Percentiles rank a stretch among this genome's conserved stretches.
phyloP scores from a whole-genome alignment of 129 eudicot genomes.

The Logfia minima region DNA sequence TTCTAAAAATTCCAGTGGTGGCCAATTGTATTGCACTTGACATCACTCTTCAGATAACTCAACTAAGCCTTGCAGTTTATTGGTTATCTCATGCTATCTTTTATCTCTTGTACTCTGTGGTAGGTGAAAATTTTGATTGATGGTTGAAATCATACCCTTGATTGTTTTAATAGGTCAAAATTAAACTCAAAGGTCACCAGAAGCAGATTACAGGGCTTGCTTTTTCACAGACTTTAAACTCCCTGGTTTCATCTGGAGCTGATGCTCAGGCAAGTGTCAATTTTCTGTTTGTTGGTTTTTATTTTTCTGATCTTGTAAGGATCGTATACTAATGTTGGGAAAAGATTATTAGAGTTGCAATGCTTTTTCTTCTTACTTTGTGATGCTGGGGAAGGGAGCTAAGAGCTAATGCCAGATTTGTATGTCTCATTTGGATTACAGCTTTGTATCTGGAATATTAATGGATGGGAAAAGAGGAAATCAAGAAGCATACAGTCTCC shows the following conservation, averaged over 20 bases:
- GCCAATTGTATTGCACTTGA: not conserved
- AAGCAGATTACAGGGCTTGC: conserved; percentile 79
- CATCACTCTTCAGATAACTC: not conserved
- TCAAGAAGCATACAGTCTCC: conserved; percentile 66
- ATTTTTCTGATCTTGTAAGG: not conserved
- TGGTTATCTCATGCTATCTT: not conserved
- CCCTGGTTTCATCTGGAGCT: conserved; percentile 75
- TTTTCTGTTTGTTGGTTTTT: not conserved
- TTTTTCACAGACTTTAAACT: conserved; percentile 62
- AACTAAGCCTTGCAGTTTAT: conserved; percentile 3
- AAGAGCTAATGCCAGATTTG: not conserved
- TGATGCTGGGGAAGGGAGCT: not conserved
- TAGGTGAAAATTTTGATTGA: not conserved
- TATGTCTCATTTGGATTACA: conserved; percentile 27
- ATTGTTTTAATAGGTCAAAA: conserved; percentile 52
- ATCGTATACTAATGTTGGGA: not conserved
- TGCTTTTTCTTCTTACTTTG: not conserved
- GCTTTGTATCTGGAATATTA: conserved; percentile 71
- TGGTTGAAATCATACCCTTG: not conserved
- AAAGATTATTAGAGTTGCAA: not conserved
- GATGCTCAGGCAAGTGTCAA: conserved; percentile 47
- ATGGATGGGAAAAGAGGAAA: conserved; percentile 83
- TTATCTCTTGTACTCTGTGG: conserved; percentile 1
- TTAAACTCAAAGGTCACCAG: conserved; percentile 76
- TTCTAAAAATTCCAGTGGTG: not conserved